A percentile compares a stretch with the other conserved stretches of the same genome.
Evolutionary conservation across 2,329 filamentous ascomycete genomes (phyloP).

Genomic region (Ceratocystis cacaofunesta): DNA sequence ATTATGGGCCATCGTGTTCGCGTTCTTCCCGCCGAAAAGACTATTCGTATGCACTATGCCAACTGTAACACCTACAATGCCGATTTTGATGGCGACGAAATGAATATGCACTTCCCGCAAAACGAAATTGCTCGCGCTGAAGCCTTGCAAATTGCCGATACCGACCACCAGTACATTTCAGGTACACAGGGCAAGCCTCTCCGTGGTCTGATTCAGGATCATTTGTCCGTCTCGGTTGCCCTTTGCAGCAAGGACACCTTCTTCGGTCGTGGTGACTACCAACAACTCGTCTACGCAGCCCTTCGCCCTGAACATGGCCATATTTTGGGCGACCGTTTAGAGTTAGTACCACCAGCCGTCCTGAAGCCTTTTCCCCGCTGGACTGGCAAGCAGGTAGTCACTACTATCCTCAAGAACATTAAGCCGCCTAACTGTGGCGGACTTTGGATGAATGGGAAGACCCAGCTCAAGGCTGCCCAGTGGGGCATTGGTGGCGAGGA

Average conservation of each 20-base stretch:
- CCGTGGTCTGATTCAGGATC: conserved; percentile 93
- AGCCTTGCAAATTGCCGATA: conserved; percentile 84
- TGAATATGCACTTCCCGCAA: conserved; percentile 99
- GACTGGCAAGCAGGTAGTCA: conserved; percentile 95
- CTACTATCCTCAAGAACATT: conserved; percentile 85
- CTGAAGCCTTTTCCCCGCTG: conserved; percentile 68
- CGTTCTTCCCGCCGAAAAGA: conserved; percentile 86
- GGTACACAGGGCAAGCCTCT: conserved; percentile 87
- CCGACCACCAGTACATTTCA: conserved; percentile 92
- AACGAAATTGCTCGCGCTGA: conserved; percentile 90
- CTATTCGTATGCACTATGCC: conserved; percentile 97
- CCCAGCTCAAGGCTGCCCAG: conserved; percentile 59
- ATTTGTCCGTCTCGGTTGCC: conserved; percentile 85
- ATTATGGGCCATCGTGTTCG: conserved; percentile 96
- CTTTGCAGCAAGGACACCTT: conserved; percentile 86
- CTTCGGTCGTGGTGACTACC: conserved; percentile 75
- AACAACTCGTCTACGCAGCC: conserved; percentile 83
- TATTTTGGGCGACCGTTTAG: conserved; percentile 66
- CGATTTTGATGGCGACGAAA: conserved; percentile 98
- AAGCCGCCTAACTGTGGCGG: conserved; percentile 61
- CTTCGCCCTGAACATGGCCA: conserved; percentile 82
- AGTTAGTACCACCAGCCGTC: conserved; percentile 66
- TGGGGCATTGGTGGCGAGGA: conserved; percentile 60
- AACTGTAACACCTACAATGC: conserved; percentile 99
- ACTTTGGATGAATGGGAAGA: conserved; percentile 64